Conservation (phyloP, 306 rosid genomes). For the Macrotyloma uniflorum region DNA sequence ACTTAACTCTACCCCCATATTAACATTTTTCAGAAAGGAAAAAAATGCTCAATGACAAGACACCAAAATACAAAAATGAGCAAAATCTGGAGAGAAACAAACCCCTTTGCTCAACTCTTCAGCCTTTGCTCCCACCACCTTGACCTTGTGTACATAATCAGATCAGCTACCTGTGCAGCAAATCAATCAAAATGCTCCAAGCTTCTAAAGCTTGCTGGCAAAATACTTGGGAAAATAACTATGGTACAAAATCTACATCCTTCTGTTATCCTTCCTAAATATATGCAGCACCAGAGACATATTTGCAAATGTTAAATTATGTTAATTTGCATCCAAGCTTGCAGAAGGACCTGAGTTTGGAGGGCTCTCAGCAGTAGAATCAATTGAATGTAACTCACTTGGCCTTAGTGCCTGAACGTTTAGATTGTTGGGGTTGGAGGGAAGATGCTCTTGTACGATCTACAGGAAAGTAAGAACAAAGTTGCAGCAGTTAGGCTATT, state of each 20-base stretch:
- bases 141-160: constrained; percentile 17
- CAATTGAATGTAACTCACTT: constrained; percentile 47
- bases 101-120: constrained; percentile 40
- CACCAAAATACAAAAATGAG: constrained; percentile 45
- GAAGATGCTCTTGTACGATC: constrained; percentile 71
- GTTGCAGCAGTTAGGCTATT: constrained; percentile 16
- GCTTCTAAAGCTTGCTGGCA: constrained; percentile 49
- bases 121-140: constrained; percentile 41
- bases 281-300: constrained; percentile 51
- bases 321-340: constrained; percentile 48
- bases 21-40: constrained; percentile 44
- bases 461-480: constrained; percentile 31
- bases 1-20: constrained; percentile 42
- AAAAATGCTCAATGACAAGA: constrained; percentile 37
- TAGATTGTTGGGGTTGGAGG: constrained; percentile 58
- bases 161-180: constrained; percentile 47
- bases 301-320: constrained; percentile 41
- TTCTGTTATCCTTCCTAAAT: constrained; percentile 50
- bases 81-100: constrained; percentile 38
- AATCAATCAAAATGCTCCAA: constrained; percentile 50
- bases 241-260: constrained; percentile 55
- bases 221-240: constrained; percentile 45
- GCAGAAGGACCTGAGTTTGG: constrained; percentile 36
- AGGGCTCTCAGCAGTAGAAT: constrained; percentile 48
- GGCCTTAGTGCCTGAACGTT: constrained; percentile 47